These are phyloP conservation scores for Pseudomassariella vexata DNA, from an alignment of 2,329 filamentous ascomycete species.

Conservation along the genomic window DNA sequence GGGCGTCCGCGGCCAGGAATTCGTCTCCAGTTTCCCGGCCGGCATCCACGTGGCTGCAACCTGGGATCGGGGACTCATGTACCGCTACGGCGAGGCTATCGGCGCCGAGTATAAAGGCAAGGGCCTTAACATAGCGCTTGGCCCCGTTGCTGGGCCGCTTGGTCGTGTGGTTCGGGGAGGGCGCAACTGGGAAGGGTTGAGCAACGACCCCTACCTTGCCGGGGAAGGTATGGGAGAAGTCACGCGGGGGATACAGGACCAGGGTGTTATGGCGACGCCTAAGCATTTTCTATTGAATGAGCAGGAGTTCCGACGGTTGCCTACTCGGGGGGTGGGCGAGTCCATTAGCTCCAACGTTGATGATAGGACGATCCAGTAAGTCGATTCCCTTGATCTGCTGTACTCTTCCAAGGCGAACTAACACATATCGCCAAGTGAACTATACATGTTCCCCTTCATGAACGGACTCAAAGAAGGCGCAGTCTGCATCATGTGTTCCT, in stretches of 20 bases:
- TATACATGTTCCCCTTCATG: constrained; percentile 84
- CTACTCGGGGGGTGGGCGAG: constrained; percentile 3
- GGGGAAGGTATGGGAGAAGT: constrained; percentile 70
- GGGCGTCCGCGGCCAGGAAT: constrained; percentile 72
- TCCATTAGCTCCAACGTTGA: constrained; percentile 8
- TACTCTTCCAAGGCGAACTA: too few relatives aligned
- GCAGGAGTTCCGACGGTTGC: constrained; percentile 6
- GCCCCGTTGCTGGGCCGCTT: constrained; percentile 73
- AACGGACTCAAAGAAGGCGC: constrained; percentile 75
- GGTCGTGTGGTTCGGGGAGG: constrained; percentile 80
- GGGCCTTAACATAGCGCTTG: constrained; percentile 64
- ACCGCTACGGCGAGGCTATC: constrained; percentile 66
- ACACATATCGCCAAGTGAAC: too few relatives aligned
- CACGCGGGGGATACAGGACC: constrained; percentile 57
- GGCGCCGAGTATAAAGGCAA: constrained; percentile 64
- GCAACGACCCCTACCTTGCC: constrained; percentile 75
- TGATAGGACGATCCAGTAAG: constrained; percentile 43
- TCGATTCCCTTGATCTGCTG: too few relatives aligned
- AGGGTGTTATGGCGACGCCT: constrained; percentile 48
- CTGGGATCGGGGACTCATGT: constrained; percentile 80
- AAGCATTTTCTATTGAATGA: constrained; percentile 30
- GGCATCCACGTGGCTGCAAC: constrained; percentile 63
- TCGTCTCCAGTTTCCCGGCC: constrained; percentile 76
- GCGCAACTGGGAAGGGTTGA: constrained; percentile 85
- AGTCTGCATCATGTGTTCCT: constrained; percentile 70